Conservation (phyloP, 371 early-diverging fungal genomes). For the Mucor irregularis region DNA sequence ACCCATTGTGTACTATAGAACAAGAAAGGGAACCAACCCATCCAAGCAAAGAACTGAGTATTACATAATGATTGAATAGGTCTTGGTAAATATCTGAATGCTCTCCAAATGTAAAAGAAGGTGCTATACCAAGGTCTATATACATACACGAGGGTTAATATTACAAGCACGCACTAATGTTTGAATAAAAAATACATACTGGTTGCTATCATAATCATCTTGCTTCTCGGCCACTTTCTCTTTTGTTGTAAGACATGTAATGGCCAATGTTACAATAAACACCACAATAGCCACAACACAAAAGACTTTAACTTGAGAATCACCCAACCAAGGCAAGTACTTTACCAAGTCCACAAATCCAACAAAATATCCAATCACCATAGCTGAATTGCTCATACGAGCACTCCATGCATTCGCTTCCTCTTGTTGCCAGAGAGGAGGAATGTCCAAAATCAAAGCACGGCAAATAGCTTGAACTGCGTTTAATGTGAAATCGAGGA, state of each 20-base stretch:
- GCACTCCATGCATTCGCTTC: slow-evolving; percentile 68
- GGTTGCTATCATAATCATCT: slow-evolving; percentile 24
- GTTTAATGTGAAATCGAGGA: slow-evolving; percentile 75
- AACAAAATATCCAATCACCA: slow-evolving; percentile 68
- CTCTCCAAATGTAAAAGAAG: slow-evolving; percentile 58
- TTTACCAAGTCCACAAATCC: slow-evolving; percentile 66
- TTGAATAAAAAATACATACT: slow-evolving; percentile 1
- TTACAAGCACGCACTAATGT: not conserved
- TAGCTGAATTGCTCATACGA: slow-evolving; percentile 67
- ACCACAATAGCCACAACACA: slow-evolving; percentile 62
- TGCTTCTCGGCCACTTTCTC: slow-evolving; percentile 40
- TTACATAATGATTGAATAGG: slow-evolving; percentile 72
- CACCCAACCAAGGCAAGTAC: slow-evolving; percentile 63
- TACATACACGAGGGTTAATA: not conserved
- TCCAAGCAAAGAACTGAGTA: slow-evolving; percentile 84
- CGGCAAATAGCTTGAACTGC: slow-evolving; percentile 66
- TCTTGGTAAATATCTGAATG: slow-evolving; percentile 58
- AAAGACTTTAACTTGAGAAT: slow-evolving; percentile 67
- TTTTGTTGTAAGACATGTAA: slow-evolving; percentile 57
- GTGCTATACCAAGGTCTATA: slow-evolving; percentile 56
- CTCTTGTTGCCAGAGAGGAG: slow-evolving; percentile 65
- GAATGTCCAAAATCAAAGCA: slow-evolving; percentile 70
- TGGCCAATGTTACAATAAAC: slow-evolving; percentile 50
- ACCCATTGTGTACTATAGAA: slow-evolving; percentile 65
- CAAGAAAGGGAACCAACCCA: slow-evolving; percentile 86